A percentile compares a stretch with the other conserved stretches of the same genome.
Conservation (phyloP, 176 grass and related monocot genomes). For the Alloteropsis semialata region DNA sequence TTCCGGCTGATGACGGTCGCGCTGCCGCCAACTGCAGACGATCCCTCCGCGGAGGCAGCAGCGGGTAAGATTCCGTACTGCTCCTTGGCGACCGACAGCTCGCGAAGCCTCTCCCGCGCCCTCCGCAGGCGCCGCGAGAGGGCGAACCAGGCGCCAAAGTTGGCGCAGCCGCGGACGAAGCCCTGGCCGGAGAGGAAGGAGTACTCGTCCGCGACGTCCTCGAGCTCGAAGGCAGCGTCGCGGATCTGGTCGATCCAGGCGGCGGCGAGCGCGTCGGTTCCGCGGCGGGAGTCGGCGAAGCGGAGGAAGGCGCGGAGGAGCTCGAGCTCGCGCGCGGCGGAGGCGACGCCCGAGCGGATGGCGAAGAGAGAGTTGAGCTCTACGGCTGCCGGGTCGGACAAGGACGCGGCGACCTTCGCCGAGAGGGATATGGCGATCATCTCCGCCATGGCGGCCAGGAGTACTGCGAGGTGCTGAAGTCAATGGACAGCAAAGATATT, state of each 20-base stretch:
- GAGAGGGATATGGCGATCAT: constrained; percentile 36
- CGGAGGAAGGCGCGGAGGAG: constrained; percentile 39
- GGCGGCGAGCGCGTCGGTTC: neutral
- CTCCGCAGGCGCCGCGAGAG: constrained; percentile 6
- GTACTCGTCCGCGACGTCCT: constrained; percentile 35
- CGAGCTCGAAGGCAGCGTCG: constrained; percentile 14
- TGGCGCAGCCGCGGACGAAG: neutral
- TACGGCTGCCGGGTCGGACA: neutral
- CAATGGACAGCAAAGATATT: no score
- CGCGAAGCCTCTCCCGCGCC: constrained; percentile 25
- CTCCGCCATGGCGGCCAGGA: constrained; percentile 9
- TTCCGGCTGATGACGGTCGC: neutral
- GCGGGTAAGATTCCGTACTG: neutral
- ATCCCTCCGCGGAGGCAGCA: neutral
- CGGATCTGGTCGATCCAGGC: constrained; percentile 34
- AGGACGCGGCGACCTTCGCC: constrained; percentile 25
- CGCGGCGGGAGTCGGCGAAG: constrained; percentile 25
- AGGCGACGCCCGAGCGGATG: constrained; percentile 23
- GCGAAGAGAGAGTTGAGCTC: neutral
- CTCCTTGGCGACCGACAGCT: constrained; percentile 16
- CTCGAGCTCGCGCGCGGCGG: constrained; percentile 27
- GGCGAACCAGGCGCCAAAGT: constrained; percentile 9
- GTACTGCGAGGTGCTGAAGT: no score
- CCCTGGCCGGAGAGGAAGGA: constrained; percentile 20
- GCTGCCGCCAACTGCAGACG: neutral